phyloP scores from a whole-genome alignment of 495 filamentous ascomycete genomes.

The Aspergillus wentii region DNA sequence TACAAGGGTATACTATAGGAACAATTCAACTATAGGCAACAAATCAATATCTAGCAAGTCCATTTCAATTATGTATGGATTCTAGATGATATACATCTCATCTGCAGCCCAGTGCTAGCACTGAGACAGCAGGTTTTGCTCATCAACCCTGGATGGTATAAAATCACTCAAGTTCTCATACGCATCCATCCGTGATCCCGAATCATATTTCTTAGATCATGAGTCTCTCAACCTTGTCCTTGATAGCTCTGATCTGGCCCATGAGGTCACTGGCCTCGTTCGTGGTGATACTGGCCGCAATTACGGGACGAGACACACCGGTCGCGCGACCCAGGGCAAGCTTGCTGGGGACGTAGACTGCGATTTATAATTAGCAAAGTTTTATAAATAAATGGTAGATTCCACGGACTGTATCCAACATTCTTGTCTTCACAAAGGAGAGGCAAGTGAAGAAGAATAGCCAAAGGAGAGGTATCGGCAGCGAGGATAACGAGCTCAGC shows the following conservation, averaged over 20 bases:
- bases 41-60: too few relatives aligned
- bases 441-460: slow-evolving; percentile 88
- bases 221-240: slow-evolving; percentile 93
- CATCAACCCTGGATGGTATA: too few relatives aligned
- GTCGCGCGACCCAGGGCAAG: slow-evolving; percentile 68
- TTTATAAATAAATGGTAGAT: too few relatives aligned
- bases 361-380: too few relatives aligned
- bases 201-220: slow-evolving; percentile 66
- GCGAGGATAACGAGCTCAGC: slow-evolving; percentile 85
- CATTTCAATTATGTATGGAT: too few relatives aligned
- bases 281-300: slow-evolving; percentile 80
- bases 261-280: slow-evolving; percentile 90
- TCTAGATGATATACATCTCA: too few relatives aligned
- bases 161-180: too few relatives aligned
- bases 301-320: slow-evolving; percentile 82
- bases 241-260: slow-evolving; percentile 76
- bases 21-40: too few relatives aligned
- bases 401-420: slow-evolving; percentile 62
- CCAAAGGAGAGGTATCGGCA: slow-evolving; percentile 79
- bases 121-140: too few relatives aligned
- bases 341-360: slow-evolving; percentile 58
- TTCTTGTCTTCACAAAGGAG: slow-evolving; percentile 85
- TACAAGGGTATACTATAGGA: too few relatives aligned
- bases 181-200: background rate
- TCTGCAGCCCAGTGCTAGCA: too few relatives aligned